A percentile compares a stretch with the other conserved stretches of the same genome.
Evolutionary conservation across 2,329 filamentous ascomycete species (phyloP).

Genomic region (Trichoderma aggressivum): DNA sequence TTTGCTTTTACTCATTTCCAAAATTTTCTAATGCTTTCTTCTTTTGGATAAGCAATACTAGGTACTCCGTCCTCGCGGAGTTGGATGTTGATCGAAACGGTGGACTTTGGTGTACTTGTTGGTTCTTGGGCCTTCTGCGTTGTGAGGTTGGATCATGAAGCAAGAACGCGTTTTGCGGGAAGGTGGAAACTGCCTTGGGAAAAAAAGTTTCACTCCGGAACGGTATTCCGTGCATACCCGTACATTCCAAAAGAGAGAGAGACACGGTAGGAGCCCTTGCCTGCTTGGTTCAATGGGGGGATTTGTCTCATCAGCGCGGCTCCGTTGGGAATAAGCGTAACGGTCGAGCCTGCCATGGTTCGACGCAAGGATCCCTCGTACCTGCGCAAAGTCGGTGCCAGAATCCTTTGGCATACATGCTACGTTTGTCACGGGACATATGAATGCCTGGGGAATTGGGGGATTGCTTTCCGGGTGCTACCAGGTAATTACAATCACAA

Average conservation of each 20-base stretch:
- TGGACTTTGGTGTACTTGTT: background rate
- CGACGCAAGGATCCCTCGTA: background rate
- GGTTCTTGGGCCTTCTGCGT: background rate
- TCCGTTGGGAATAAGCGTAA: background rate
- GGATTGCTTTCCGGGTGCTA: background rate
- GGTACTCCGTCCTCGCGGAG: background rate
- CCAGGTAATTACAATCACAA: background rate
- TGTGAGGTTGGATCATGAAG: background rate
- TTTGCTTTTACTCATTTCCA: background rate
- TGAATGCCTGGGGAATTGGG: background rate
- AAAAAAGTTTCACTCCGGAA: background rate
- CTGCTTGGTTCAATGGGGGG: background rate
- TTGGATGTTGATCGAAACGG: background rate
- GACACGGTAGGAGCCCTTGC: background rate
- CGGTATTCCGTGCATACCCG: background rate
- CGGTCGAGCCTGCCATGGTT: background rate
- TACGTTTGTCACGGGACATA: conserved; percentile 5
- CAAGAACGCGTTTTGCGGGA: background rate
- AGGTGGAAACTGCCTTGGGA: background rate
- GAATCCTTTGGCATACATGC: background rate
- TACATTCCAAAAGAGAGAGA: background rate
- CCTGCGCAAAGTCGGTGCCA: background rate
- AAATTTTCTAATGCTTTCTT: background rate
- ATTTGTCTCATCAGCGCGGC: background rate
- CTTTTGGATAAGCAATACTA: background rate